These are phyloP conservation scores for Westerdykella ornata DNA, from an alignment of 2,329 filamentous ascomycete species.

Conservation along the genomic window DNA sequence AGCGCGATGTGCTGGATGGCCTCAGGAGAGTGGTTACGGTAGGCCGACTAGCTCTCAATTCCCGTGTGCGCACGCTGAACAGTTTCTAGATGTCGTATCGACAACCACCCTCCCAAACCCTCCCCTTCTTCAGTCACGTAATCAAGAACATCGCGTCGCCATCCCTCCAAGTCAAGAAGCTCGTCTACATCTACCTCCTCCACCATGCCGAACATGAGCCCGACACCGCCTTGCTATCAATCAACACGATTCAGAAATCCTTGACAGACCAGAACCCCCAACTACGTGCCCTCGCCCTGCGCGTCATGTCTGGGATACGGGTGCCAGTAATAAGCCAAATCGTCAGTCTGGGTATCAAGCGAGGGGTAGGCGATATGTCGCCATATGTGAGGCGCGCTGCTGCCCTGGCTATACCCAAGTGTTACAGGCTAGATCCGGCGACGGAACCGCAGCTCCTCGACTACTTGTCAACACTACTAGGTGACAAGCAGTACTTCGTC, in stretches of 20 bases:
- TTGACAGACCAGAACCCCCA: conserved; percentile 88
- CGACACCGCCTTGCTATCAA: conserved; percentile 88
- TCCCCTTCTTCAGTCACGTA: conserved; percentile 93
- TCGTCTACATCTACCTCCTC: conserved; percentile 97
- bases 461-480: conserved; percentile 69
- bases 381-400: conserved; percentile 88
- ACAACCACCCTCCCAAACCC: conserved; percentile 59
- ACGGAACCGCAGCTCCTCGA: conserved; percentile 81
- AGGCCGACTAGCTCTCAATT: too few relatives aligned
- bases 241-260: conserved; percentile 98
- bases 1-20: conserved; percentile 87
- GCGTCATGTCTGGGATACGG: conserved; percentile 95
- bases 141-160: conserved; percentile 96
- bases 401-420: conserved; percentile 90
- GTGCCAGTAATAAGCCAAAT: conserved; percentile 98
- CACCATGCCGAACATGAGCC: conserved; percentile 95
- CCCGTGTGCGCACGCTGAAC: not conserved
- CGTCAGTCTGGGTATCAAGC: conserved; percentile 90
- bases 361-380: conserved; percentile 88
- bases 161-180: conserved; percentile 91
- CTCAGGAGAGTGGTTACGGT: conserved; percentile 82
- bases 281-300: conserved; percentile 81
- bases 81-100: conserved; percentile 84
- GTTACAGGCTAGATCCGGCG: conserved; percentile 80
- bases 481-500: conserved; percentile 94